Percentiles rank a stretch among this genome's conserved stretches.
phyloP scores from a whole-genome alignment of 2,329 filamentous ascomycete genomes.

The Aspergillus cejpii region DNA sequence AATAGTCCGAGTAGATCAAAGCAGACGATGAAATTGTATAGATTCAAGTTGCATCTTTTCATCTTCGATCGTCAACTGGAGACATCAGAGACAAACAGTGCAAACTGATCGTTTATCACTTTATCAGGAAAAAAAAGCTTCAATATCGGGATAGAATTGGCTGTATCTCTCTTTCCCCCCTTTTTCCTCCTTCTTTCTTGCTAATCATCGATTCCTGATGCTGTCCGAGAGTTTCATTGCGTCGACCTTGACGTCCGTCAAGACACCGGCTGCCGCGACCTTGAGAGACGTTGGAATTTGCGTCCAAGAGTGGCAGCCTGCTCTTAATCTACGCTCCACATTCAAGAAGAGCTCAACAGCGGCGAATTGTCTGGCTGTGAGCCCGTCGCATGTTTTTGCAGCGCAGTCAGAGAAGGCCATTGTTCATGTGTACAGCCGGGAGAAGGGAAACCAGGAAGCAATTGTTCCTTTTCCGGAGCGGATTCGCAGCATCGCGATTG shows the following conservation, averaged over 20 bases:
- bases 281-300: conserved; percentile 81
- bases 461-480: conserved; percentile 81
- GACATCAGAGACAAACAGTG: conserved; percentile 25
- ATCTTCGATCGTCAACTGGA: too few species aligned
- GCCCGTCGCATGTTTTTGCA: conserved; percentile 76
- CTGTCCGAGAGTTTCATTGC: conserved; percentile 46
- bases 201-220: conserved; percentile 33
- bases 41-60: too few species aligned
- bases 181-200: conserved; percentile 7
- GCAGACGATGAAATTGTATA: too few species aligned
- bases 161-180: conserved; percentile 4
- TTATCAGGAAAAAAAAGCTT: conserved; percentile 14
- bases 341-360: conserved; percentile 92
- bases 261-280: conserved; percentile 42
- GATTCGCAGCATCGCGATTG: conserved; percentile 69
- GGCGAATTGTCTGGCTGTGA: conserved; percentile 71
- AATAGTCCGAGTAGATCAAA: background rate
- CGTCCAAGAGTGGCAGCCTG: conserved; percentile 71
- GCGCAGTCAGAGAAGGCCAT: conserved; percentile 88
- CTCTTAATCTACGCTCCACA: conserved; percentile 63
- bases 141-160: background rate
- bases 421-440: conserved; percentile 82
- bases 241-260: conserved; percentile 39
- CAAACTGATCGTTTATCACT: conserved; percentile 28
- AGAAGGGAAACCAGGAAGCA: conserved; percentile 79